Base-by-base conservation (phyloP, 225 moss, liverwort and hornwort genomes). In the Straminergon stramineum region DNA sequence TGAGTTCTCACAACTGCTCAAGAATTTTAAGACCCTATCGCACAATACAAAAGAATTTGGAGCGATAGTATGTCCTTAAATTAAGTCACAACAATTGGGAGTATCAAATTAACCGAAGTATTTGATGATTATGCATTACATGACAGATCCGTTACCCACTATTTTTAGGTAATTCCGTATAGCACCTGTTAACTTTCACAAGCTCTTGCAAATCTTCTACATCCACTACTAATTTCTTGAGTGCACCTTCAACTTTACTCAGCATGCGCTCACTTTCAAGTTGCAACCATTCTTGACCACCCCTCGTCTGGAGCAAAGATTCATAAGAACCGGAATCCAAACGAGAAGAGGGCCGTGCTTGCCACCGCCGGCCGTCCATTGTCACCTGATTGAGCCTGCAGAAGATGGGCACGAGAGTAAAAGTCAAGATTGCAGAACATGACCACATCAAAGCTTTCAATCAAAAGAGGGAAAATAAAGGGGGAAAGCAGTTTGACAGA, bases 131-230 rank as follows among this genome's bases (percentile, higher is more conserved):
- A 86, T 77, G 83, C 53, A 79, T 56, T 78, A 89, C 86, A 78
- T 51, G 64, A 64, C 77, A 79, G 80, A 82, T 77, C 68, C 89
- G 83, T 82, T 48, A 55, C 84, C 91, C 84, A 45, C 91, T 75
- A 82, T 87, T 85, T 62, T 67, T 77, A 37, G 73, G 52, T 74
- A 70, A 85, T 71, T 37, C 84, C 69, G 85, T 55, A 30, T 71
- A 82, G 58, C 81, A 79, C 70, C 92, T 90, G 90, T 93, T 93
- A 68, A 89, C 90, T 89, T 89, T 92, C 78, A 93, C 92, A 68
- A 94, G 93, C 86, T 93, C 93, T 69, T 92, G 93, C 69, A 93
- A 88, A 77, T 94, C 94, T 89, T 94, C 94, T 57, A 94, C 91
- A 74, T 93, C 92, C 37, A 94, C 94, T 45, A 87, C 90, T 51